Base-by-base conservation (phyloP, 176 grass and related monocot species). In the Canna indica region DNA sequence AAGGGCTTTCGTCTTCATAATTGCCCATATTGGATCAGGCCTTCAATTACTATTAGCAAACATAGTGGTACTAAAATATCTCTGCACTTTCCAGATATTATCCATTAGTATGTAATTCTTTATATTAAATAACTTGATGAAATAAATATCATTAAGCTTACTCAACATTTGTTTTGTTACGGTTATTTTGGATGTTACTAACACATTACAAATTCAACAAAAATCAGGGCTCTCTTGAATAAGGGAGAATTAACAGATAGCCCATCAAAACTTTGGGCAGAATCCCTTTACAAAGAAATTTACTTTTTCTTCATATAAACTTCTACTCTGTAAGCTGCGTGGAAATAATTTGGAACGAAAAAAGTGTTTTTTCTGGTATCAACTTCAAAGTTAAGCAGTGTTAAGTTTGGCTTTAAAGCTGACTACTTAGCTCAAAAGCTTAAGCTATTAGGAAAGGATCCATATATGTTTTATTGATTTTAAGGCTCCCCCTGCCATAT, bases 11-110 rank as follows among this genome's bases (percentile, higher is more conserved):
- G 70, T 59, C 52, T 73, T 73, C 52, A 73, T 38, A 73, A 58
- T 39, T 73, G 70, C 52, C 70, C 70, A 35, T 73, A 73, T 57
- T 73, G 70, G 70, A 58, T 73, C 32, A 73, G 70, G 7, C 70
- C 70, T 59, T 73, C 50, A 8, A 41, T 73, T 39, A 73, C 52
- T 39, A n/a, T 73, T 48, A 57, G 47, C 70, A 38, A 58, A 27
- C 70, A 59, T 4, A 59, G 26, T 58, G 70, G 70, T 73, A 29
- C 2, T 16, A 3, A 31, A 11, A 57, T 31, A 36, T 73, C 38
- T 56, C 31, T 59, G 8, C 9, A 1, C 22, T 39, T 25, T 4
- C 24, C 20, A 38, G 3, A 38, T 36, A 33, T 63, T 63, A 34
- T 41, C 4, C 33, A 12, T 38, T 10, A 7, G 18, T 66, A 66